Base-by-base conservation (phyloP, 768 basidiomycete genomes). In the Auricularia sp. region DNA sequence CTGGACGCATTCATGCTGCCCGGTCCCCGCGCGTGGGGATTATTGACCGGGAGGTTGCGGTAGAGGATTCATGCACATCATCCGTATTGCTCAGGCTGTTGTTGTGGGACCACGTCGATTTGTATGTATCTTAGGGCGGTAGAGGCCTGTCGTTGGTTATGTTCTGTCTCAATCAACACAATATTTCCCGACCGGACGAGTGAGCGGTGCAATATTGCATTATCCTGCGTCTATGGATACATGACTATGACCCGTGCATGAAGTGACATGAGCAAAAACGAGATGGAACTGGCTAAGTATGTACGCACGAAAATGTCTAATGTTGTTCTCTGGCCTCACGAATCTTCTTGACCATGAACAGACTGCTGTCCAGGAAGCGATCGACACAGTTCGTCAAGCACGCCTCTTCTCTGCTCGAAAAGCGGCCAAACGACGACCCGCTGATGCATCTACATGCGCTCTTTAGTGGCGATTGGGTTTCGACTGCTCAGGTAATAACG, bases 371-470 rank as follows among this genome's bases (percentile, higher is more conserved):
- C 70, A 98, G 78, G 78, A 97, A 98, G 65, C 94, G 81, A 65
- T 92, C 91, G 62, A 96, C 93, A 72, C 95, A 97, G 76, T 95
- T 94, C 63, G 82, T 78, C 61, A 98, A 81, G 73, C 95, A 98
- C 64, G 78, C 80, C 70, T 89, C 85, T 77, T 98, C 95, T 47
- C 83, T 77, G 61, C 87, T 80, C 24, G 90, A 88, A 75, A 96
- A 94, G 35, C 85, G 79, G 13, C 84, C 88, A 8, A 88, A 88
- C 13, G 91, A 89, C 18, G 85, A 84, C 58, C 90, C 83, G 0
- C 89, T 88, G 63, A 95, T 81, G 72, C 94, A 96, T 74, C 92
- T 94, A 68, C 35, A 34, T 45, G 58, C 29, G 63, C 65, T 34
- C 61, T 16, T 14, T 16, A 18, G 6, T 16, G 21, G 2, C 34